Percentiles rank a stretch among this genome's conserved stretches.
Conservation (phyloP, 805 yeast genomes). For the Candida sakaeoensis region DNA sequence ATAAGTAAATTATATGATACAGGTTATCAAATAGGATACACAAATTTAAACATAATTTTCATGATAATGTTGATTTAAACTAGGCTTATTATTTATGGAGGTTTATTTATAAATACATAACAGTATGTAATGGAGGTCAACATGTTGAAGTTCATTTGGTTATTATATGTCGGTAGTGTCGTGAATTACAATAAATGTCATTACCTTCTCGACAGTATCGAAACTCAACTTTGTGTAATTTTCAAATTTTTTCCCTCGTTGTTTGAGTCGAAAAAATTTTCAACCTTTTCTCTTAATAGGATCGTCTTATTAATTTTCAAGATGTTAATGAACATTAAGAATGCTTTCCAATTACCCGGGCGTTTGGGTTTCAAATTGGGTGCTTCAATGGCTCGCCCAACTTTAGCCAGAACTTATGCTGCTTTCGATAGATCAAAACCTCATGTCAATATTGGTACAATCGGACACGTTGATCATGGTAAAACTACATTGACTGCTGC, state of each 20-base stretch:
- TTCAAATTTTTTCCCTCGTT: background rate
- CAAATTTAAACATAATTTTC: background rate
- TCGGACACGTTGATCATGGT: conserved; percentile 99
- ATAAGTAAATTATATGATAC: background rate
- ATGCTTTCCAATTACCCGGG: conserved; percentile 24
- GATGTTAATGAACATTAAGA: conserved; percentile 28
- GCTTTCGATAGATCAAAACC: conserved; percentile 94
- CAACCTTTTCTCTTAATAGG: too few relatives aligned
- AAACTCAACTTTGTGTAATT: background rate
- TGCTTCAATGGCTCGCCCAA: conserved; percentile 20
- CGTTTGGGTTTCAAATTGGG: conserved; percentile 6
- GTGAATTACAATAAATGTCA: too few relatives aligned
- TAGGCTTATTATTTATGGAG: too few relatives aligned
- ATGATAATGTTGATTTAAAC: background rate
- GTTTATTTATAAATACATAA: too few relatives aligned
- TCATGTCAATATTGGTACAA: conserved; percentile 94
- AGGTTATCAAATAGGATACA: conserved; percentile 2
- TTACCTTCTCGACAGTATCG: background rate
- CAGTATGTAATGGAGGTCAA: too few relatives aligned
- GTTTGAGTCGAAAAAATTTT: conserved; percentile 1
- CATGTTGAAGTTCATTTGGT: too few relatives aligned
- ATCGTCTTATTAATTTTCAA: too few relatives aligned
- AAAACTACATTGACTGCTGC: conserved; percentile 98
- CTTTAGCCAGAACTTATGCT: conserved; percentile 46
- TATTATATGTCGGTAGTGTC: too few relatives aligned